Percentiles rank a stretch among this genome's conserved stretches.
phyloP scores from a whole-genome alignment of 129 eudicot genomes.

The Tanacetum coccineum region DNA sequence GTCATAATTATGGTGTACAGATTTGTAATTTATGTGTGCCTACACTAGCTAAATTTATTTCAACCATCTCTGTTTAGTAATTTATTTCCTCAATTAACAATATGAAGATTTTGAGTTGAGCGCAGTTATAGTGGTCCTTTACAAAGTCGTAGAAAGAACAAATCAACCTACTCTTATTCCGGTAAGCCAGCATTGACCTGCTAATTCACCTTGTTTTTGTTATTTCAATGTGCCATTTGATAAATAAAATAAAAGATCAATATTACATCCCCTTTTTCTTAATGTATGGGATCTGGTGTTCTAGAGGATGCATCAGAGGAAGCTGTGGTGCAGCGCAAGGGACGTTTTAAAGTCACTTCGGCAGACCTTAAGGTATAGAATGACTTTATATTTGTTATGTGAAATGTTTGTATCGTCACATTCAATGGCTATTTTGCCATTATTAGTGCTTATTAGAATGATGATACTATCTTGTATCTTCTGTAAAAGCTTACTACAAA shows the following conservation, averaged over 20 bases:
- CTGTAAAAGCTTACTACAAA: not conserved
- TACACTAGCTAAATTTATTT: not conserved
- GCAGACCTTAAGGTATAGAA: constrained; percentile 49
- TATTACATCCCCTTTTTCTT: not conserved
- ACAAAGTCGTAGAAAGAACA: constrained; percentile 61
- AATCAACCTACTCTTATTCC: constrained; percentile 33
- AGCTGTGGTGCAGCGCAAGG: constrained; percentile 71
- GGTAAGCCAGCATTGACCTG: constrained; percentile 34
- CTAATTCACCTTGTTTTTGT: constrained; percentile 18
- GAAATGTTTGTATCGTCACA: not conserved
- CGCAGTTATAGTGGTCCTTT: constrained; percentile 83
- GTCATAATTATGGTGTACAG: not conserved
- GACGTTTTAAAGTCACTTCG: constrained; percentile 90
- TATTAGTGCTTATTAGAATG: not conserved
- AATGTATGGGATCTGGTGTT: constrained; percentile 18
- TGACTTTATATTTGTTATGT: constrained; percentile 6
- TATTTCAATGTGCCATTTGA: not conserved
- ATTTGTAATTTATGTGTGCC: constrained; percentile 7
- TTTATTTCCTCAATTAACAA: constrained; percentile 1
- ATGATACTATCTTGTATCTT: not conserved
- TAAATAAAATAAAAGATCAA: not conserved
- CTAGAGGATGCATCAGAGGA: constrained; percentile 81
- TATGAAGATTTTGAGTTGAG: constrained; percentile 52
- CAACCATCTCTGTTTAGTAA: constrained; percentile 7
- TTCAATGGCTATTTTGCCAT: not conserved